Evolutionary conservation across 75 land plant genomes (phyloP), one percentile per base, ranked within the genome.

Genomic region (Chamaecyparis obtusa): DNA sequence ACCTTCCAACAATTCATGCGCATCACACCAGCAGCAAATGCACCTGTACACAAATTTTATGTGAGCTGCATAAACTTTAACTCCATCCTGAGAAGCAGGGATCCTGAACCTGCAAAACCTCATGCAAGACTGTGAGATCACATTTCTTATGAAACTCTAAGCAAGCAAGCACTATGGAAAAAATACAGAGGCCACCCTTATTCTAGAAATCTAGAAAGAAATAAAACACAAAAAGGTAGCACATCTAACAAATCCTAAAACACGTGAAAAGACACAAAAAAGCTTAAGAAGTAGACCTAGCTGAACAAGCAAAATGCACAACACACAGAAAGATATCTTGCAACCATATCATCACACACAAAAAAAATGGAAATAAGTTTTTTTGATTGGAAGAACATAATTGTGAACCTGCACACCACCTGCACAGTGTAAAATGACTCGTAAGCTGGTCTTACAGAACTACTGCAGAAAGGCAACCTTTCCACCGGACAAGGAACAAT

Each of bases 71-170:
- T 86, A 41, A 69, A 87, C 46, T 72, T 19, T 83, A 84, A 78
- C 86, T 64, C 74, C 36, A 39, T 85, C 87, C 90, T 57, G 54
- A 72, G 85, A 84, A 83, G 92, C 92, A 90, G 91, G 93, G 87
- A 88, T 72, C 93, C 92, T 92, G 93, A 87, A 92, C 93, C 93
- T 92, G 93, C 93, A 92, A 92, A 84, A 89, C 89, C 90, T 92
- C 39, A 41, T 77, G 27, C 82, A 46, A 17, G 14, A 32, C 67
- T 24, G 85, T 92, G 84, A 92, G 91, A 48, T 81, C 74, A n/a
- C 9, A 67, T 49, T 57, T 87, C 76, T 74, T 74, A 74, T 9
- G 76, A 33, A 74, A 74, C 33, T 74, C 36, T 71, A 74, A 74
- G 3, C 33, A 33, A 71, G 13, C 37, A 33, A 74, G 37, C 76